Base-by-base conservation (phyloP, 345 rosid species). In the thale cress (Arabidopsis thaliana) region DNA sequence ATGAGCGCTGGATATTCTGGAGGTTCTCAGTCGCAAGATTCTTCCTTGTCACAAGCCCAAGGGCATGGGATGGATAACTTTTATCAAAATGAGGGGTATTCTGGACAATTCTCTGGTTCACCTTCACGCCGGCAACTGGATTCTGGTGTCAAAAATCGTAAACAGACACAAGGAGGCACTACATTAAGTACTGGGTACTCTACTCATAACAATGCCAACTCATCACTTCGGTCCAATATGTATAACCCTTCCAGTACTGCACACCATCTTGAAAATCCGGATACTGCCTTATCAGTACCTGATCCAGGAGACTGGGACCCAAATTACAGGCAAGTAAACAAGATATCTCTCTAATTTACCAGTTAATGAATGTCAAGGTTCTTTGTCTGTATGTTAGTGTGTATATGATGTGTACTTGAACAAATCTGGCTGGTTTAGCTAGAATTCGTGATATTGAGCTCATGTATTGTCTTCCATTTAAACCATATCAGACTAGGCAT, bases 231-330 rank as follows among this genome's bases (percentile, higher is more conserved):
- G 67, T 62, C 84, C 40, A 78, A 40, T 73, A 71, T 84, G 78
- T 81, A 82, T 55, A 48, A 75, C 59, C 74, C 83, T 48, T 84
- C 84, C 77, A 65, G 73, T 65, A 67, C 74, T 16, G 93, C 83
- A 78, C 78, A 69, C 7, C 60, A 81, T 80, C 79, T 67, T 67
- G 94, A 89, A 58, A 83, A 80, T 73, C 75, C 77, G 14, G 97
- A 89, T 57, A 61, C 82, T 40, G 74, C 86, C 79, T 64, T 65
- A 67, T 88, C 93, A 28, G 70, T 89, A 69, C 98, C 96, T 67
- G 88, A 87, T 84, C 98, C 99, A 16, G 96, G 96, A 73, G 98
- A 96, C 63, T 96, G 99, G 99, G 99, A 96, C 86, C 99, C 99
- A 40, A 88, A 87, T 84, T 96, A 89, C 87, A 93, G 99, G 99